Evolutionary conservation across 2,329 filamentous ascomycete genomes (phyloP).

Genomic region (Byssothecium circinans): DNA sequence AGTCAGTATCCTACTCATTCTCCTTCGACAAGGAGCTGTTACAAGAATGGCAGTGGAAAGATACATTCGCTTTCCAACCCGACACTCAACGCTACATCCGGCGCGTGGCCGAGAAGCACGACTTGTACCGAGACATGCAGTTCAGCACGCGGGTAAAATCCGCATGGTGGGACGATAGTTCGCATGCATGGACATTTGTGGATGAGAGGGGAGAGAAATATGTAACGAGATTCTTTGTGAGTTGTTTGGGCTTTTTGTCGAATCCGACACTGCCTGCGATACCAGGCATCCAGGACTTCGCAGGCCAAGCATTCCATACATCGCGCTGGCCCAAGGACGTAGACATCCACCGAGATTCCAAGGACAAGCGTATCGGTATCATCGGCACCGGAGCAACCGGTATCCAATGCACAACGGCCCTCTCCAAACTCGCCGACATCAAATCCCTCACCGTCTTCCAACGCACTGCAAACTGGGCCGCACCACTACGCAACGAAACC

Average conservation of each 20-base stretch:
- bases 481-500: constrained; percentile 51
- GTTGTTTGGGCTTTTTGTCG: constrained; percentile 19
- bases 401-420: constrained; percentile 53
- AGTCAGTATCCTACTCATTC: constrained; percentile 46
- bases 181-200: constrained; percentile 14
- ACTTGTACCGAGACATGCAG: constrained; percentile 55
- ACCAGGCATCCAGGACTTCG: constrained; percentile 58
- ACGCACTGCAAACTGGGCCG: constrained; percentile 63
- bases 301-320: constrained; percentile 58
- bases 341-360: constrained; percentile 41
- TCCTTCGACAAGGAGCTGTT: constrained; percentile 46
- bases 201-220: constrained; percentile 5
- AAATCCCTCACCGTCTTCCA: constrained; percentile 42
- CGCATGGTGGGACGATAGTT: constrained; percentile 49
- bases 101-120: constrained; percentile 34
- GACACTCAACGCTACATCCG: constrained; percentile 35
- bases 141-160: constrained; percentile 56
- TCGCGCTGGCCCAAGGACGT: constrained; percentile 60
- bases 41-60: constrained; percentile 56
- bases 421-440: constrained; percentile 12
- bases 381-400: constrained; percentile 65
- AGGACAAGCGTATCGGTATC: constrained; percentile 57
- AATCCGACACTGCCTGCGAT: constrained; percentile 11
- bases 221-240: constrained; percentile 12
- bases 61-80: constrained; percentile 46